These are phyloP conservation scores for Brassica balearica DNA, from an alignment of 441 rosid species.

Conservation along the genomic window DNA sequence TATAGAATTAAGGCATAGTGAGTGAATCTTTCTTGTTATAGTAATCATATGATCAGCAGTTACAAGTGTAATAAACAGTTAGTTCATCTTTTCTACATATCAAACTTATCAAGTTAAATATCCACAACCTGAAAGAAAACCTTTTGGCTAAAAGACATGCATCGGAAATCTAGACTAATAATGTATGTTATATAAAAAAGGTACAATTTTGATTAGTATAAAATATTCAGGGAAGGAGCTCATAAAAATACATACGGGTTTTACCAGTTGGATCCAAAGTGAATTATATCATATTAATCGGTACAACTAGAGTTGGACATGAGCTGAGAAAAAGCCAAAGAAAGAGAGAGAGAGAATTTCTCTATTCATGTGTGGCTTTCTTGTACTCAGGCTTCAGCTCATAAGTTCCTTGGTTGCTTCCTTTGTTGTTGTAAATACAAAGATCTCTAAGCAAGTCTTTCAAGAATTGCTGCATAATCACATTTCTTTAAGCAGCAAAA, in stretches of 20 bases:
- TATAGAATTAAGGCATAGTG: neutral
- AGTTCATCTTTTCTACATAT: neutral
- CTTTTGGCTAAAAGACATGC: neutral
- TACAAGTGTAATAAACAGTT: neutral
- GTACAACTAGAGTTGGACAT: neutral
- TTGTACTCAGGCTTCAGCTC: constrained; percentile 69
- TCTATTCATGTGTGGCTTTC: constrained; percentile 46
- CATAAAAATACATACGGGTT: neutral
- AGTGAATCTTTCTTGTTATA: too few species aligned
- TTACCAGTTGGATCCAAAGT: neutral
- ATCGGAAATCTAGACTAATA: neutral
- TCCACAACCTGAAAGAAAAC: constrained; percentile 2
- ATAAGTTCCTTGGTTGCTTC: constrained; percentile 72
- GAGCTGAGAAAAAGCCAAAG: neutral
- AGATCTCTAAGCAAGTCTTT: constrained; percentile 73
- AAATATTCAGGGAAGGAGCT: neutral
- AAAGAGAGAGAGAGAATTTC: neutral
- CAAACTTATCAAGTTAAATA: neutral
- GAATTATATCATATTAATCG: neutral
- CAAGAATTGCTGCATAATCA: constrained; percentile 64
- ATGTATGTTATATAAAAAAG: neutral
- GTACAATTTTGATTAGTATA: neutral
- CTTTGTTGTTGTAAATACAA: constrained; percentile 73
- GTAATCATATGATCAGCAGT: neutral
- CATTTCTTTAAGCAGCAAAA: neutral